Conservation (phyloP, 148 eudicot species). For the Nepenthes mirabilis region DNA sequence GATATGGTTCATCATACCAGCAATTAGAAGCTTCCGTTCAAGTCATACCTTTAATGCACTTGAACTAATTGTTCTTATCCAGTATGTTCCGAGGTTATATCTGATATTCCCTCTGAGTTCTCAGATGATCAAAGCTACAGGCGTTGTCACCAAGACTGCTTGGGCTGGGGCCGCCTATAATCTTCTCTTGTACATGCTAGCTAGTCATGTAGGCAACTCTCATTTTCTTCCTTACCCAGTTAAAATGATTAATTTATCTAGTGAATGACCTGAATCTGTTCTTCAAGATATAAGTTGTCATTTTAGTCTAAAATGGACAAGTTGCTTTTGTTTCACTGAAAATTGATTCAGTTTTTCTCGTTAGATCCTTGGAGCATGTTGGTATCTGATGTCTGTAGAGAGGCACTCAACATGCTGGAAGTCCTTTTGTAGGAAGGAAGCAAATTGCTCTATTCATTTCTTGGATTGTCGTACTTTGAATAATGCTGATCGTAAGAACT, state of each 20-base stretch:
- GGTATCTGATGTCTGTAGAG: slow-evolving; percentile 59
- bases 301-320: not conserved
- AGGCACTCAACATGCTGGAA: slow-evolving; percentile 59
- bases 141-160: slow-evolving; percentile 61
- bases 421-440: slow-evolving; percentile 24
- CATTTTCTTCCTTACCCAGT: not conserved
- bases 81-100: slow-evolving; percentile 48
- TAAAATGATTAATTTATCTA: not conserved
- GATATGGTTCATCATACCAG: slow-evolving; percentile 64
- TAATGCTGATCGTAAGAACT: slow-evolving; percentile 15
- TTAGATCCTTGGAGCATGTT: slow-evolving; percentile 56
- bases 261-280: not conserved
- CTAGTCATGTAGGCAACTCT: slow-evolving; percentile 47
- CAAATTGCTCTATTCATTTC: slow-evolving; percentile 22
- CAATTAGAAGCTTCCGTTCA: slow-evolving; percentile 33
- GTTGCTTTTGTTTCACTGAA: not conserved
- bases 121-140: slow-evolving; percentile 51
- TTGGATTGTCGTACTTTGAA: slow-evolving; percentile 36
- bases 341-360: not conserved
- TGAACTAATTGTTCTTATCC: slow-evolving; percentile 44
- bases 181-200: slow-evolving; percentile 54
- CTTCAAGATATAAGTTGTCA: not conserved
- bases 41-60: slow-evolving; percentile 49
- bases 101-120: slow-evolving; percentile 47
- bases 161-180: slow-evolving; percentile 77